Conservation (phyloP, 2,329 filamentous ascomycete species). For the Chaetomium strumarium region DNA sequence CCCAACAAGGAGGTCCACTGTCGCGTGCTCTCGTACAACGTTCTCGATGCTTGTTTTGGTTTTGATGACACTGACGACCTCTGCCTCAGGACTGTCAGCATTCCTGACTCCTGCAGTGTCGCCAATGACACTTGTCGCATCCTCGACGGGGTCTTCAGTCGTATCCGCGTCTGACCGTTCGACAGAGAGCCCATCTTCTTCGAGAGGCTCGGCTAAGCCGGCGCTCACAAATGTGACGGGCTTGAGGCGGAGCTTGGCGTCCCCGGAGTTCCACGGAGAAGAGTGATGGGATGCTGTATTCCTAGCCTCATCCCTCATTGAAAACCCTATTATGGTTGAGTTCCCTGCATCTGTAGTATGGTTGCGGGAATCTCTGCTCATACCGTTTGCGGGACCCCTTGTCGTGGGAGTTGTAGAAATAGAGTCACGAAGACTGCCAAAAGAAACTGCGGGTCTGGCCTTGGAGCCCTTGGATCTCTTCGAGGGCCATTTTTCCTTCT, state of each 20-base stretch:
- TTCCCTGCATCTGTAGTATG: neutral
- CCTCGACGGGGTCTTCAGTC: neutral
- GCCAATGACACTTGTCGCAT: neutral
- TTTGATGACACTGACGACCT: neutral
- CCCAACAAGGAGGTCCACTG: neutral
- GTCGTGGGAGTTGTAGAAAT: neutral
- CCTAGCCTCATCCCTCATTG: constrained; percentile 44
- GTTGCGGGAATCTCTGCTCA: neutral
- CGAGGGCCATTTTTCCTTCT: constrained; percentile 23
- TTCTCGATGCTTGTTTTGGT: neutral
- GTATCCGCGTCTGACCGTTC: constrained; percentile 1
- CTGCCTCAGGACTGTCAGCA: neutral
- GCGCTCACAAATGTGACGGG: constrained; percentile 50
- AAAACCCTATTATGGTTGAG: constrained; percentile 30
- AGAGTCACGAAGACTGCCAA: constrained; percentile 7
- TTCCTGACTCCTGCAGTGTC: neutral
- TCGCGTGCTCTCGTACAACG: neutral
- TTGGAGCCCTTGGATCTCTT: constrained; percentile 19
- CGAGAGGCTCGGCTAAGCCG: constrained; percentile 46
- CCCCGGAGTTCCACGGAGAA: constrained; percentile 29
- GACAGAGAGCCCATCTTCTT: constrained; percentile 31
- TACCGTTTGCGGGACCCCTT: constrained; percentile 8
- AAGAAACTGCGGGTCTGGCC: constrained; percentile 12
- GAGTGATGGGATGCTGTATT: constrained; percentile 44
- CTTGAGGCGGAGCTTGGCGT: constrained; percentile 40